These are phyloP conservation scores for Udeniomyces megalosporus DNA, from an alignment of 768 basidiomycete genomes.

Conservation along the genomic window DNA sequence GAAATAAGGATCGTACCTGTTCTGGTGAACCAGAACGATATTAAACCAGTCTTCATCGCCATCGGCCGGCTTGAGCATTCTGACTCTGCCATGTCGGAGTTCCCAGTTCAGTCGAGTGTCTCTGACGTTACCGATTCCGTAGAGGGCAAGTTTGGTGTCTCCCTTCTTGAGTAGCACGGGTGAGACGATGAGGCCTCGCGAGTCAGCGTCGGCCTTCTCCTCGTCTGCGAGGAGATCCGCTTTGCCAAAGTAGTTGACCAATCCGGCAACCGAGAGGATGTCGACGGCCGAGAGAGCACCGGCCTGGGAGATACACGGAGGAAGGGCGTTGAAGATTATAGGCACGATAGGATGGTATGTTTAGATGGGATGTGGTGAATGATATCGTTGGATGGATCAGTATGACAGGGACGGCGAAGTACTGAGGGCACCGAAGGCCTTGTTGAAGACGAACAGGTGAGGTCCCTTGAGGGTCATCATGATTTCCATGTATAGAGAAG, in stretches of 20 bases:
- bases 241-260: slow-evolving; percentile 97
- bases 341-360: too few relatives aligned
- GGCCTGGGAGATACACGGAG: slow-evolving; percentile 39
- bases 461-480: slow-evolving; percentile 95
- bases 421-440: neutral
- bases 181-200: slow-evolving; percentile 61
- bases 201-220: slow-evolving; percentile 38
- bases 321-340: neutral
- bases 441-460: slow-evolving; percentile 48
- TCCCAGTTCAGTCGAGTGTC: slow-evolving; percentile 95
- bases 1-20: slow-evolving; percentile 46
- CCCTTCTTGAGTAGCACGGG: slow-evolving; percentile 88
- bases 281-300: slow-evolving; percentile 93
- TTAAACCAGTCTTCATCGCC: slow-evolving; percentile 93
- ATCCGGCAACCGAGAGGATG: slow-evolving; percentile 78
- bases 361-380: too few relatives aligned
- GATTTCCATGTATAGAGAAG: slow-evolving; percentile 98
- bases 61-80: slow-evolving; percentile 79
- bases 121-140: slow-evolving; percentile 91
- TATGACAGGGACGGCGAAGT: too few relatives aligned
- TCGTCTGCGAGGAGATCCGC: slow-evolving; percentile 65
- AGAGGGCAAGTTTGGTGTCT: slow-evolving; percentile 67
- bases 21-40: slow-evolving; percentile 82
- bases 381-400: too few relatives aligned
- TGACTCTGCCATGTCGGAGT: slow-evolving; percentile 76